These are phyloP conservation scores for Saturnispora zaruensis DNA, from an alignment of 805 yeast species.

Conservation along the genomic window DNA sequence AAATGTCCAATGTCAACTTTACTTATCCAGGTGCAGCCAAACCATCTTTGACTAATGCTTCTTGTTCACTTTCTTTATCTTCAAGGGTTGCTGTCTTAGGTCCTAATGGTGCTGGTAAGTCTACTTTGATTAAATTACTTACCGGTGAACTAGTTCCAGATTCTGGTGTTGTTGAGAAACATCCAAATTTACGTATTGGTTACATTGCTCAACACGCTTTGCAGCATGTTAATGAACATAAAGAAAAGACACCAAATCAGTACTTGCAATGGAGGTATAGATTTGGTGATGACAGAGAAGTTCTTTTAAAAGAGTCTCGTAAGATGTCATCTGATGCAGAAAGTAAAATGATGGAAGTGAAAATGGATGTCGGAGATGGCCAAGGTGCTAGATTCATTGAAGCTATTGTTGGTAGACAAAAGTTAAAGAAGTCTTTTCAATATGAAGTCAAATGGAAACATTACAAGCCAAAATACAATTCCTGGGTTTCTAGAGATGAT, in stretches of 20 bases:
- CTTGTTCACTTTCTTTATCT: slow-evolving; percentile 88
- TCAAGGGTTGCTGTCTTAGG: slow-evolving; percentile 96
- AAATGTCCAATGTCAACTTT: slow-evolving; percentile 73
- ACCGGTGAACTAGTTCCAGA: slow-evolving; percentile 89
- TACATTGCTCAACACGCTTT: slow-evolving; percentile 98
- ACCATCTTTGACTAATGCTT: slow-evolving; percentile 70
- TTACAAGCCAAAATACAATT: slow-evolving; percentile 87
- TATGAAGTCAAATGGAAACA: slow-evolving; percentile 91
- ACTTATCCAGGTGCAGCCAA: slow-evolving; percentile 82
- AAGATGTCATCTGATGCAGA: slow-evolving; percentile 68
- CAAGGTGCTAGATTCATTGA: slow-evolving; percentile 78
- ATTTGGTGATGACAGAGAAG: slow-evolving; percentile 97
- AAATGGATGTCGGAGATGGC: slow-evolving; percentile 77
- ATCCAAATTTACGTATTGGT: slow-evolving; percentile 96
- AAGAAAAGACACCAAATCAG: slow-evolving; percentile 96
- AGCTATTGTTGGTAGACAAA: slow-evolving; percentile 96
- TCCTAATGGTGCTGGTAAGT: slow-evolving; percentile 98
- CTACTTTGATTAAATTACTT: slow-evolving; percentile 85
- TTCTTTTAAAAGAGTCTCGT: slow-evolving; percentile 85
- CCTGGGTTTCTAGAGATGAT: slow-evolving; percentile 84
- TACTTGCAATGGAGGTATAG: slow-evolving; percentile 97
- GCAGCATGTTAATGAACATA: slow-evolving; percentile 94
- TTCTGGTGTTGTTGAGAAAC: slow-evolving; percentile 89
- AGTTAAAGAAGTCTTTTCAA: slow-evolving; percentile 91
- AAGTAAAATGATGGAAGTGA: slow-evolving; percentile 64